phyloP scores from a whole-genome alignment of 2,329 filamentous ascomycete genomes.

The Neofusicoccum cordaticola region DNA sequence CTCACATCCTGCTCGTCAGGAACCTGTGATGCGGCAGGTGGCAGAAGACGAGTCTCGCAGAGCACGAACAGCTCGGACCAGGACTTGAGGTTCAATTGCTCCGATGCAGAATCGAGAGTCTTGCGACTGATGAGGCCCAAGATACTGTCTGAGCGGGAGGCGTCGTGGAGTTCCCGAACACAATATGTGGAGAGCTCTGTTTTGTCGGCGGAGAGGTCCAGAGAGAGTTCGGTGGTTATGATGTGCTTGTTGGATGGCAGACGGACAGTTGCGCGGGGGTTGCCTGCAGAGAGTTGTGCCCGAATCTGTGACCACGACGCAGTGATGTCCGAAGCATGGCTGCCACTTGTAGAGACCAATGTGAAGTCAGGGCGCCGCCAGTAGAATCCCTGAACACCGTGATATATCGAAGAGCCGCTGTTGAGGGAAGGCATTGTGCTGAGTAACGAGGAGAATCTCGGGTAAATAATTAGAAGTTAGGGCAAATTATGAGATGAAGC shows the following conservation, averaged over 20 bases:
- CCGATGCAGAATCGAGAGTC: background rate
- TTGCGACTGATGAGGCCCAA: background rate
- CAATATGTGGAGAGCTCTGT: background rate
- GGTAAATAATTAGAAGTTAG: background rate
- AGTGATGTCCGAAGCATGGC: background rate
- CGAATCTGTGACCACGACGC: background rate
- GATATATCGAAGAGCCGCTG: constrained; percentile 29
- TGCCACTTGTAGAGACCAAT: constrained; percentile 28
- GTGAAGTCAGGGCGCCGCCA: constrained; percentile 26
- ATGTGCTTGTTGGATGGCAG: background rate
- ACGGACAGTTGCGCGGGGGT: background rate
- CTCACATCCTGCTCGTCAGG: constrained; percentile 23
- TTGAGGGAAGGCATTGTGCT: constrained; percentile 30
- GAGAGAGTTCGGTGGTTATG: background rate
- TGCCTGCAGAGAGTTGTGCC: background rate
- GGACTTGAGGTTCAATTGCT: constrained; percentile 17
- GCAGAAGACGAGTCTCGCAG: constrained; percentile 27
- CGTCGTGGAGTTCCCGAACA: background rate
- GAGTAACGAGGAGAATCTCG: background rate
- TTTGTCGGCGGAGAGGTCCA: background rate
- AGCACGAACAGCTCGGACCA: constrained; percentile 32
- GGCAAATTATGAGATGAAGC: background rate
- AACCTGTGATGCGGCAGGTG: constrained; percentile 21
- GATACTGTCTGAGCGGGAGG: background rate
- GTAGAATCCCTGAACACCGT: constrained; percentile 30